Base-by-base conservation (phyloP, 1,284 basidiomycete species). In the Lignosus rhinocerotis region DNA sequence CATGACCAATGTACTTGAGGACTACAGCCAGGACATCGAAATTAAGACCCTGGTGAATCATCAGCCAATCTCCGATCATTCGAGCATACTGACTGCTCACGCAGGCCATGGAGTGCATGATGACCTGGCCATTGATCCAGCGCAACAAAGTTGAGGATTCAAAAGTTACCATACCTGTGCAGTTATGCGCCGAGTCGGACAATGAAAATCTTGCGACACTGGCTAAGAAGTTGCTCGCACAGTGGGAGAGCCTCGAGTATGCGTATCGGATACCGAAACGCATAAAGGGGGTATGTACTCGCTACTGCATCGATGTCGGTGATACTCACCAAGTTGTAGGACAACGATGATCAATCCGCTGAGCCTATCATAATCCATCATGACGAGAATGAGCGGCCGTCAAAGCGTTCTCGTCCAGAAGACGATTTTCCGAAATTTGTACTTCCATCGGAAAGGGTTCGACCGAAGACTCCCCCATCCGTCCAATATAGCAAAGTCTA, bases 81-180 rank as follows among this genome's bases (percentile, higher is more conserved):
- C 44, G 45, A 57, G 43, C 3, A 21, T 31, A 19, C 53, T 64
- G 31, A 68, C 31, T 21, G 51, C 25, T 51, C 56, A 4, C 25
- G 32, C 62, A 94, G 92, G 82, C 86, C 2, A 74, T 96, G 56
- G 83, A 90, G 69, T 87, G 86, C 64, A 86, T 97, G 81, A 67
- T 74, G 54, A 79, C 76, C 6, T 98, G 94, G 95, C 93, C 93
- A 0, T 76, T 98, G 30, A 80, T 93, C 51, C 88, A 90, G 52
- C 85, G 92, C 50, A 98, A 98, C 78, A 99, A 99, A 76, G 87
- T 99, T 36, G 92, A 94, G 60, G 92, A 94, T 70, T 94, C 93
- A 0, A 86, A 86, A 68, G 86, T 97, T 49, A 83, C 85, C 61
- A 75, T 83, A 17, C 82, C 86, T 6, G 85, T 97, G n/a, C 76